phyloP scores from a whole-genome alignment of 176 grass and related monocot species.

The Carex littledalei region DNA sequence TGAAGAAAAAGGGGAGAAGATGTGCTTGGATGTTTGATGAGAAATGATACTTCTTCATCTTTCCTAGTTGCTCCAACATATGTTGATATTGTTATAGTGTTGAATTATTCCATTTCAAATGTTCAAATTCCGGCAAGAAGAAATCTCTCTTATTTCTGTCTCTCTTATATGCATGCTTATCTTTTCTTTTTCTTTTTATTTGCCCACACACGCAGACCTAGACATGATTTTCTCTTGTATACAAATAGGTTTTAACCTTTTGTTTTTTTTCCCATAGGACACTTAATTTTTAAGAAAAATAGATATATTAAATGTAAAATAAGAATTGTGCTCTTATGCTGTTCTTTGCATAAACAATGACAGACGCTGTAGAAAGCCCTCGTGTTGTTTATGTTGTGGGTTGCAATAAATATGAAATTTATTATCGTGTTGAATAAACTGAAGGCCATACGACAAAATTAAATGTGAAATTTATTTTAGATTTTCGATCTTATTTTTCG shows the following conservation, averaged over 20 bases:
- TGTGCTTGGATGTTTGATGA: slow-evolving; percentile 11
- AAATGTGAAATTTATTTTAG: too few species aligned
- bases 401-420: too few species aligned
- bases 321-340: neutral
- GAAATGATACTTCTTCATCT: neutral
- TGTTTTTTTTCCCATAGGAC: neutral
- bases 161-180: neutral
- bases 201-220: neutral
- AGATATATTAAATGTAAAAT: neutral
- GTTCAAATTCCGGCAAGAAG: neutral
- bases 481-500: too few species aligned
- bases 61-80: neutral
- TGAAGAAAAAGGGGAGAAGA: neutral
- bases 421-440: too few species aligned
- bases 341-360: neutral
- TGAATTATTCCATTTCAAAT: neutral
- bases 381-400: too few species aligned
- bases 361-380: neutral
- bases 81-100: neutral
- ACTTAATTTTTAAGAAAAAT: neutral
- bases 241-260: neutral
- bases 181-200: neutral
- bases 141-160: neutral
- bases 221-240: neutral
- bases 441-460: too few species aligned